Percentiles rank a stretch among this genome's conserved stretches.
Evolutionary conservation across 768 basidiomycete genomes (phyloP).

Genomic region (Panaeolus papilionaceus): DNA sequence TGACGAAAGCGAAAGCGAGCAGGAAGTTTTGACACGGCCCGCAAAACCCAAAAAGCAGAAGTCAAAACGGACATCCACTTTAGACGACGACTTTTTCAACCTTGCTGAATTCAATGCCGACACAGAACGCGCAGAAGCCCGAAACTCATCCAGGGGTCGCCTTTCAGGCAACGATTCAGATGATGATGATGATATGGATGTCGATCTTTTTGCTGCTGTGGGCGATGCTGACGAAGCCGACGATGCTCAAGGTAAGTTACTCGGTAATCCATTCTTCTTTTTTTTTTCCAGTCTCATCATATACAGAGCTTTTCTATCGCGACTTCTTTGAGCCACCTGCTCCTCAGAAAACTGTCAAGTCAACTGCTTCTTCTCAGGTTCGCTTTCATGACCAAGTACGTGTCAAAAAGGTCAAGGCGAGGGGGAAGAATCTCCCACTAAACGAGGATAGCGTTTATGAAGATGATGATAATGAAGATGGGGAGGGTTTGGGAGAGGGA

Average conservation of each 20-base stretch:
- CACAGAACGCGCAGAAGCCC: constrained; percentile 79
- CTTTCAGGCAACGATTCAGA: constrained; percentile 58
- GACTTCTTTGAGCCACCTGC: constrained; percentile 83
- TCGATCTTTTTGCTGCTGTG: constrained; percentile 75
- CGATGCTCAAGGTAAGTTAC: constrained; percentile 32
- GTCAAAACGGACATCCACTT: constrained; percentile 38
- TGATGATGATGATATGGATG: constrained; percentile 57
- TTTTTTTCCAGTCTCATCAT: background rate
- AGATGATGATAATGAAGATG: constrained; percentile 39
- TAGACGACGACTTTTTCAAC: constrained; percentile 93
- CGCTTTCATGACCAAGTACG: constrained; percentile 84
- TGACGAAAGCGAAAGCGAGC: constrained; percentile 32
- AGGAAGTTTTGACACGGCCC: constrained; percentile 31
- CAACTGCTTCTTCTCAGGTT: constrained; percentile 52
- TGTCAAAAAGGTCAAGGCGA: constrained; percentile 80
- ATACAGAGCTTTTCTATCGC: constrained; percentile 65
- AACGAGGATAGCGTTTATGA: constrained; percentile 47
- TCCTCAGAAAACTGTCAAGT: constrained; percentile 27
- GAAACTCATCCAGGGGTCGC: constrained; percentile 62
- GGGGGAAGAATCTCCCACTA: constrained; percentile 68
- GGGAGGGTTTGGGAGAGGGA: constrained; percentile 24
- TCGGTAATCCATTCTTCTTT: background rate
- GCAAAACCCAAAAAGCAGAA: constrained; percentile 34
- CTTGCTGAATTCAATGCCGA: constrained; percentile 88
- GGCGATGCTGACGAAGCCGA: constrained; percentile 47